phyloP scores from a whole-genome alignment of 208 protist species.

The Spongospora subterranea region DNA sequence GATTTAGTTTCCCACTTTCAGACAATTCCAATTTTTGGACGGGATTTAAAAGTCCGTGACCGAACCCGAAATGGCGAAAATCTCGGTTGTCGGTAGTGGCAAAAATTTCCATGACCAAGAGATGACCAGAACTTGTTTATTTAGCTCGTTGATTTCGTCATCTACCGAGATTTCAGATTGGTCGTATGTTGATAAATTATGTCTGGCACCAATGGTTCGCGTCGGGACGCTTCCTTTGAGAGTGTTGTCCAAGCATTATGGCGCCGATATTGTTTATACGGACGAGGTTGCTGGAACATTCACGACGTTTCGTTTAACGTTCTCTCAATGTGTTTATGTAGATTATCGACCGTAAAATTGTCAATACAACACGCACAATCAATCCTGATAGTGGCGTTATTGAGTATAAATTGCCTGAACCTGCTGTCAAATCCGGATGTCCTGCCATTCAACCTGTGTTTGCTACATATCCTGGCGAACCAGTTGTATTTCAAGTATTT shows the following conservation, averaged over 20 bases:
- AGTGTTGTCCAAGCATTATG: slow-evolving; percentile 84
- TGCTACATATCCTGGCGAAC: slow-evolving; percentile 61
- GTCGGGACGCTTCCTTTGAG: slow-evolving; percentile 87
- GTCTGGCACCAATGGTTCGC: slow-evolving; percentile 94
- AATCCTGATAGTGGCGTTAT: background rate
- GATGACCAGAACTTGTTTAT: too few relatives aligned
- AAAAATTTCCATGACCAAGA: too few relatives aligned
- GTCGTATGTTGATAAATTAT: slow-evolving; percentile 72
- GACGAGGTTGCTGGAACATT: slow-evolving; percentile 80
- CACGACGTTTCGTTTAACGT: slow-evolving; percentile 85
- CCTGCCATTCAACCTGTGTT: slow-evolving; percentile 18
- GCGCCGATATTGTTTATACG: slow-evolving; percentile 93
- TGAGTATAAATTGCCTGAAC: background rate
- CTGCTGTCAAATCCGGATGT: background rate
- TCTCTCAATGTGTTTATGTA: background rate
- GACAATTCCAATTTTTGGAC: too few relatives aligned
- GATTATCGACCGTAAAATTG: slow-evolving; percentile 63
- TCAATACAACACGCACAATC: background rate
- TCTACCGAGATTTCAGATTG: too few relatives aligned
- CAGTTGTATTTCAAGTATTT: slow-evolving; percentile 76
- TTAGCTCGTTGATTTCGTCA: too few relatives aligned
- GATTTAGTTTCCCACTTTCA: too few relatives aligned
- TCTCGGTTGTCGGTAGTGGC: too few relatives aligned
- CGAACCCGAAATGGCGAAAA: too few relatives aligned
- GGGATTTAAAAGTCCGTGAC: too few relatives aligned